phyloP scores from a whole-genome alignment of 2,329 filamentous ascomycete genomes.

The Fusarium anguioides region DNA sequence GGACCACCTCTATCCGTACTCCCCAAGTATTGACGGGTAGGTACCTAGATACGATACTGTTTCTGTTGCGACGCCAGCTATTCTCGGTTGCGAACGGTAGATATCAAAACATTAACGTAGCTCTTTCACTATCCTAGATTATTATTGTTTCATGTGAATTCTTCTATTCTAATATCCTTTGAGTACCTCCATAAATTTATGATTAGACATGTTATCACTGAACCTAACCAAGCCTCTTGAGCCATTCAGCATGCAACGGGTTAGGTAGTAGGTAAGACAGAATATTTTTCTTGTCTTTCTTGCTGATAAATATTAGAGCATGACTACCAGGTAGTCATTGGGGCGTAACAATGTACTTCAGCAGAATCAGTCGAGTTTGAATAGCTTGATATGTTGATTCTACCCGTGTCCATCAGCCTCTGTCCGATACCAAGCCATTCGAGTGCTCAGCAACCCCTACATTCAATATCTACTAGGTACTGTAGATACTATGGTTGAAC shows the following conservation, averaged over 20 bases:
- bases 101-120: too few species aligned
- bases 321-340: neutral
- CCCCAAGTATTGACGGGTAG: too few species aligned
- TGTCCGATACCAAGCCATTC: neutral
- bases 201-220: neutral
- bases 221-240: neutral
- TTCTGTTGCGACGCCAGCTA: neutral
- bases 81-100: neutral
- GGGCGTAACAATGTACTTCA: neutral
- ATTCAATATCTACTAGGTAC: neutral
- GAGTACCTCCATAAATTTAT: neutral
- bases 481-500: too few species aligned
- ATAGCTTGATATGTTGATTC: neutral
- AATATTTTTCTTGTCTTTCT: too few species aligned
- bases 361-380: neutral
- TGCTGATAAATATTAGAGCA: neutral
- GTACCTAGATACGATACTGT: neutral
- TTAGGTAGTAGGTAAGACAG: too few species aligned
- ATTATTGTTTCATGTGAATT: neutral
- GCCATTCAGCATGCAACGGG: too few species aligned
- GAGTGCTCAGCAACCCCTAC: neutral
- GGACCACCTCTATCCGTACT: constrained; percentile 12
- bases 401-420: neutral
- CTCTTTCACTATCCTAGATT: too few species aligned
- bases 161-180: neutral